Conservation (phyloP, 805 yeast genomes). For the Ogataea pilisensis region DNA sequence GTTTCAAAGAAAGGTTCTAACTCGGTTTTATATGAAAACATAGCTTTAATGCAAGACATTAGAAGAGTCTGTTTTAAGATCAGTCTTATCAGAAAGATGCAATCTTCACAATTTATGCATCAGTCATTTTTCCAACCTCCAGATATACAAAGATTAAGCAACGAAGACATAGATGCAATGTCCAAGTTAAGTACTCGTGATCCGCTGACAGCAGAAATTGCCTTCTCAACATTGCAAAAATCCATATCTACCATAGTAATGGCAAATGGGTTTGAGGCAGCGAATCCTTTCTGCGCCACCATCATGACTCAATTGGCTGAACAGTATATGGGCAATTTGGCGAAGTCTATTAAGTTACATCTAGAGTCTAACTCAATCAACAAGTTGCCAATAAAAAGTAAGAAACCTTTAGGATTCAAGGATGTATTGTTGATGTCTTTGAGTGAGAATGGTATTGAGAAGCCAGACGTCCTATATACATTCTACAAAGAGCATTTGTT, state of each 20-base stretch:
- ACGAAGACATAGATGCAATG: conserved; percentile 76
- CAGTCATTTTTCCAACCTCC: conserved; percentile 72
- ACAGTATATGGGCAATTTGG: conserved; percentile 69
- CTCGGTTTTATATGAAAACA: conserved; percentile 57
- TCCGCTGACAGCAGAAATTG: conserved; percentile 50
- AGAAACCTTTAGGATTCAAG: conserved; percentile 24
- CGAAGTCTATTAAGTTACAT: conserved; percentile 65
- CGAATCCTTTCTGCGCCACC: conserved; percentile 73
- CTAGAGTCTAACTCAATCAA: conserved; percentile 58
- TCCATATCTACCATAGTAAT: conserved; percentile 75
- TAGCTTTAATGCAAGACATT: conserved; percentile 79
- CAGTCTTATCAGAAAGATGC: conserved; percentile 84
- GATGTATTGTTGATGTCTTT: conserved; percentile 60
- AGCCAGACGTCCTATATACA: conserved; percentile 69
- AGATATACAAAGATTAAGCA: conserved; percentile 50
- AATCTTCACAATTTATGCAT: conserved; percentile 72
- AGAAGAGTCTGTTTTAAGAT: conserved; percentile 86
- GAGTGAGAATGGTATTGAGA: conserved; percentile 80
- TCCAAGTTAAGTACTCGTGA: conserved; percentile 74
- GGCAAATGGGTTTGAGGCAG: conserved; percentile 88
- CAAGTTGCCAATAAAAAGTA: conserved; percentile 26
- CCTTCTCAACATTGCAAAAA: conserved; percentile 61
- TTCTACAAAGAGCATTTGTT: conserved; percentile 70
- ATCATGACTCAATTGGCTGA: conserved; percentile 82
- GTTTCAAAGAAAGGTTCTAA: conserved; percentile 54